Conservation (phyloP, 768 basidiomycete species). For the Pleurotus tuoliensis region DNA sequence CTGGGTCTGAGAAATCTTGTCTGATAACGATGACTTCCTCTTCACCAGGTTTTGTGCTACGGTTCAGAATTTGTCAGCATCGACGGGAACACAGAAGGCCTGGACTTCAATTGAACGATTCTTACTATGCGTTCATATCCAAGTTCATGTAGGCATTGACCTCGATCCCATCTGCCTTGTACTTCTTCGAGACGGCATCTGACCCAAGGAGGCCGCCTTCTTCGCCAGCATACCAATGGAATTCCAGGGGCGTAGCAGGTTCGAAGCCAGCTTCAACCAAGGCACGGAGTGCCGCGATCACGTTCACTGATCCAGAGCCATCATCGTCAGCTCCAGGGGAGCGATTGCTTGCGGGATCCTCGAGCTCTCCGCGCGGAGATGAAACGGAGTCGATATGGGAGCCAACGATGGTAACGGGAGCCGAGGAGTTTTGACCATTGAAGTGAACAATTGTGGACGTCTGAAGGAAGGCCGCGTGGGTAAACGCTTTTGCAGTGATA, state of each 20-base stretch:
- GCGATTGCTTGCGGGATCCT: not conserved
- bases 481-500: not conserved
- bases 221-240: not conserved
- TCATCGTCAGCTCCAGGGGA: not conserved
- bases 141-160: not conserved
- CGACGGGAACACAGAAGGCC: no score
- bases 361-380: not conserved
- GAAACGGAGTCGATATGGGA: not conserved
- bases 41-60: not conserved
- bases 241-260: not conserved
- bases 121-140: slow-evolving; percentile 5
- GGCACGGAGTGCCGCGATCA: not conserved
- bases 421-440: not conserved
- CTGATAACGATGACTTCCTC: not conserved
- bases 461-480: not conserved
- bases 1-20: not conserved
- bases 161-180: not conserved
- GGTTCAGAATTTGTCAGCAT: not conserved
- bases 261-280: not conserved
- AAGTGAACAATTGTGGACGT: not conserved
- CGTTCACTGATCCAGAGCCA: not conserved
- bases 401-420: not conserved
- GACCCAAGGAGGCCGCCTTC: not conserved
- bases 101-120: not conserved
- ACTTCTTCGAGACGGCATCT: not conserved